Base-by-base conservation (phyloP, 805 yeast genomes). In the Candida succiphila region DNA sequence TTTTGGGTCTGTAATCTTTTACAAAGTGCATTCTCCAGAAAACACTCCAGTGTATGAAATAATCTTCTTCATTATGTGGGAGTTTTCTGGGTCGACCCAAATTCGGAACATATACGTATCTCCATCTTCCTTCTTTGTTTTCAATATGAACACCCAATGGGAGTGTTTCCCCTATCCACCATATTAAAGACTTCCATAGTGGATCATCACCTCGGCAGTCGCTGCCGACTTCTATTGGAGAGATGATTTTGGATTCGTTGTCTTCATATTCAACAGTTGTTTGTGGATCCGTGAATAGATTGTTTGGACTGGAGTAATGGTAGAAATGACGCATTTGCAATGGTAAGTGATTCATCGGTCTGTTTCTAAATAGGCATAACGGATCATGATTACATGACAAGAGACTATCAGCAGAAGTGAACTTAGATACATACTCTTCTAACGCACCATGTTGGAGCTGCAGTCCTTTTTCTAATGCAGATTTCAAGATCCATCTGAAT, bases 151-250 rank as follows among this genome's bases (percentile, higher is more conserved):
- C 60, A 0, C 75, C 75, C 29, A 76, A 45, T 2, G 86, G 85
- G n/a, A 78, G 38, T 13, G 71, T 51, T 42, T 78, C 87, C 10
- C 74, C 47, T 3, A 67, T 3, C 84, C 84, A 78, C 85, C 85
- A 78, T 5, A 59, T 41, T 0, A 72, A 16, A 1, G 64, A 37
- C 13, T 33, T 29, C 5, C 42, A 26, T 1, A 53, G 15, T 3
- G 52, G 31, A 17, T 48, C 50, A 22, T 50, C 50, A 1, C 72
- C 73, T 23, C 65, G 43, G 6, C 67, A 61, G 41, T 61, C 69
- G 43, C 52, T 58, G 7, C 56, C 46, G 4, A 17, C n/a, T 15
- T 17, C 34, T 13, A 25, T 17, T 17, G 27, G 15, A n/a, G 10
- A 5, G 3, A 30, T 8, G 12, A 17, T 17, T 4, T 22, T 19